These are phyloP conservation scores for Wickerhamomyces hampshirensis DNA, from an alignment of 805 yeast genomes.

Conservation along the genomic window DNA sequence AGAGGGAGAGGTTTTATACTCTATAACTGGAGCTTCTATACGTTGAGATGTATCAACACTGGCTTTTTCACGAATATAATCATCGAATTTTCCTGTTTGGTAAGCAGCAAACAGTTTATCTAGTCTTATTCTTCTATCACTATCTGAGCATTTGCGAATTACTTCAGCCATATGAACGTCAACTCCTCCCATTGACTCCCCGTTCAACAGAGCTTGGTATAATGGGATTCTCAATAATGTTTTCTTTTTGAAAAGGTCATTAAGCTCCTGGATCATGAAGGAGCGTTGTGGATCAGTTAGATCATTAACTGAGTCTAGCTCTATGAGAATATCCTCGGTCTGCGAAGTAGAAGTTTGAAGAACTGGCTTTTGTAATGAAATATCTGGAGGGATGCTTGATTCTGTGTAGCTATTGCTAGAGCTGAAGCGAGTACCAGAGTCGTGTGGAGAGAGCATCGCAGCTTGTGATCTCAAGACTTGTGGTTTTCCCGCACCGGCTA, in stretches of 20 bases:
- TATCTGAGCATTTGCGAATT: background rate
- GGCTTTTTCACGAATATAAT: too few relatives aligned
- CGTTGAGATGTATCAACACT: too few relatives aligned
- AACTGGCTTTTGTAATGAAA: too few relatives aligned
- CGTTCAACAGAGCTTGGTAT: background rate
- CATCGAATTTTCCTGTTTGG: too few relatives aligned
- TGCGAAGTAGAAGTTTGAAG: background rate
- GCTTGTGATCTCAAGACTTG: too few relatives aligned
- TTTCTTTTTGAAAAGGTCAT: background rate
- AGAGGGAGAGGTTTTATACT: background rate
- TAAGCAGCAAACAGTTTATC: too few relatives aligned
- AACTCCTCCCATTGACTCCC: background rate
- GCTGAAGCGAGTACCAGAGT: too few relatives aligned
- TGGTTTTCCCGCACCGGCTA: background rate
- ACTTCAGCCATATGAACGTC: background rate
- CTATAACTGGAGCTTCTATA: background rate
- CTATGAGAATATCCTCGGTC: background rate
- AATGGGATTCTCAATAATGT: background rate
- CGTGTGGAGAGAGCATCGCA: too few relatives aligned
- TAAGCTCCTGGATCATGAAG: background rate
- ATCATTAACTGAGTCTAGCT: background rate
- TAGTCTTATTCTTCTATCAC: too few relatives aligned
- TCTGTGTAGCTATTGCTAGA: too few relatives aligned
- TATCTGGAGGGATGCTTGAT: too few relatives aligned
- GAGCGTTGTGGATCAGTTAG: background rate